Percentiles rank a stretch among this genome's conserved stretches.
These are phyloP conservation scores for Naematelia aurantialba DNA, from an alignment of 768 basidiomycete genomes.

Conservation along the genomic window DNA sequence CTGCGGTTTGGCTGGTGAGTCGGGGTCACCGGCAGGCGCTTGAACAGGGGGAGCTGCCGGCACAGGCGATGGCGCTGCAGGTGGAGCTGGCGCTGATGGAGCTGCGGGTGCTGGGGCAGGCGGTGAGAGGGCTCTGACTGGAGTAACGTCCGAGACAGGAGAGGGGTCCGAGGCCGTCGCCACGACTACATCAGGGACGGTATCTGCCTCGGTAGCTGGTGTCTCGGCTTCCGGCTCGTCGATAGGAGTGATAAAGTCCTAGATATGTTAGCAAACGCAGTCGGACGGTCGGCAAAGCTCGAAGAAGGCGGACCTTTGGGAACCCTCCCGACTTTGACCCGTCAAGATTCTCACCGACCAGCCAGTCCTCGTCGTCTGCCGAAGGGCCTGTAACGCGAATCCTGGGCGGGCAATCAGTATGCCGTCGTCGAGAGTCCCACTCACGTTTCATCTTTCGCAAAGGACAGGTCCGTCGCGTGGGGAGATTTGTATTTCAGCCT, in stretches of 20 bases:
- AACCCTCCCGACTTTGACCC: slow-evolving; percentile 46
- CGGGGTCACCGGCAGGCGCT: slow-evolving; percentile 13
- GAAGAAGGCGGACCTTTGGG: slow-evolving; percentile 47
- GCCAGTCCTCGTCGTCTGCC: slow-evolving; percentile 48
- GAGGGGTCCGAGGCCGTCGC: background rate
- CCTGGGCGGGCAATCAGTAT: slow-evolving; percentile 17
- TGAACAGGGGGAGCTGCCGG: slow-evolving; percentile 16
- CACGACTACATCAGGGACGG: background rate
- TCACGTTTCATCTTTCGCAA: slow-evolving; percentile 49
- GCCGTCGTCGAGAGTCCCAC: slow-evolving; percentile 8
- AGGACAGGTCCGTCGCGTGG: slow-evolving; percentile 48
- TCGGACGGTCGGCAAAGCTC: too few relatives aligned
- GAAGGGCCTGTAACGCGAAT: slow-evolving; percentile 47
- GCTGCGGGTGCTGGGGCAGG: background rate
- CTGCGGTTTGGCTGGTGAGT: slow-evolving; percentile 10
- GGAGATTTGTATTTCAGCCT: slow-evolving; percentile 49
- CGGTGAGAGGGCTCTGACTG: slow-evolving; percentile 3
- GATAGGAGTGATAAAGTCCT: slow-evolving; percentile 46
- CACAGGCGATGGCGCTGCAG: slow-evolving; percentile 16
- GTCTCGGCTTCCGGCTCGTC: slow-evolving; percentile 15
- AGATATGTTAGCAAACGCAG: background rate
- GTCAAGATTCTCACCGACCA: slow-evolving; percentile 46
- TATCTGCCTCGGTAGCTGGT: background rate
- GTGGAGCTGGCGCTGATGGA: slow-evolving; percentile 14
- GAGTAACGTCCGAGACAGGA: too few relatives aligned